Conservation (phyloP, 176 grass and related monocot species). For the Bromus sterilis region DNA sequence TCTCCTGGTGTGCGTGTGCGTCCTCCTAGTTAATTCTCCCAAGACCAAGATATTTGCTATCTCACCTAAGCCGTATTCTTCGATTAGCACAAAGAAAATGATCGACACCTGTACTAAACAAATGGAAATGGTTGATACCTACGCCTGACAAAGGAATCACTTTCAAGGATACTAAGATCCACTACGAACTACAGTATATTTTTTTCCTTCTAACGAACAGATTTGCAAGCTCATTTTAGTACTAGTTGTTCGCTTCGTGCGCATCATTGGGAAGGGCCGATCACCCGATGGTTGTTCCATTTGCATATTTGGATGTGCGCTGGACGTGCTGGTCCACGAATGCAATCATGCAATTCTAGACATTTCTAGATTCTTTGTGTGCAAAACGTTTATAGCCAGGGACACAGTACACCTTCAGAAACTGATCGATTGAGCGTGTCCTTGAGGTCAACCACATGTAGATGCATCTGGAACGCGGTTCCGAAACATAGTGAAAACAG, state of each 20-base stretch:
- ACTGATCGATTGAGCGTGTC: not conserved
- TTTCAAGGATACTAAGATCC: not conserved
- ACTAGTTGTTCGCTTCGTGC: too few relatives aligned
- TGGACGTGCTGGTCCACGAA: not conserved
- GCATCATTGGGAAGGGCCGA: not conserved
- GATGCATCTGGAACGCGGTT: not conserved
- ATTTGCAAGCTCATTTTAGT: not conserved
- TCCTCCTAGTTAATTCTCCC: not conserved
- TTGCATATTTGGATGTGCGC: not conserved
- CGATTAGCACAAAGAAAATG: not conserved
- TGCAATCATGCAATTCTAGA: not conserved
- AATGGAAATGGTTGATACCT: not conserved
- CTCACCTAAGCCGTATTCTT: not conserved
- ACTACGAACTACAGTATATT: too few relatives aligned
- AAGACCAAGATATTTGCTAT: not conserved
- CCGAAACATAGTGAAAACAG: not conserved
- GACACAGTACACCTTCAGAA: not conserved
- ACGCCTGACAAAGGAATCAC: not conserved
- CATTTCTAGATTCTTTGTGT: not conserved
- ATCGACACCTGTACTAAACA: not conserved
- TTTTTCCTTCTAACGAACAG: not conserved
- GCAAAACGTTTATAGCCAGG: not conserved
- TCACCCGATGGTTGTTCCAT: not conserved
- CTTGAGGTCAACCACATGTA: not conserved
- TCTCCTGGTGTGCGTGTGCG: not conserved